phyloP scores from a whole-genome alignment of 2,329 filamentous ascomycete genomes.

The Juglanconis juglandina region DNA sequence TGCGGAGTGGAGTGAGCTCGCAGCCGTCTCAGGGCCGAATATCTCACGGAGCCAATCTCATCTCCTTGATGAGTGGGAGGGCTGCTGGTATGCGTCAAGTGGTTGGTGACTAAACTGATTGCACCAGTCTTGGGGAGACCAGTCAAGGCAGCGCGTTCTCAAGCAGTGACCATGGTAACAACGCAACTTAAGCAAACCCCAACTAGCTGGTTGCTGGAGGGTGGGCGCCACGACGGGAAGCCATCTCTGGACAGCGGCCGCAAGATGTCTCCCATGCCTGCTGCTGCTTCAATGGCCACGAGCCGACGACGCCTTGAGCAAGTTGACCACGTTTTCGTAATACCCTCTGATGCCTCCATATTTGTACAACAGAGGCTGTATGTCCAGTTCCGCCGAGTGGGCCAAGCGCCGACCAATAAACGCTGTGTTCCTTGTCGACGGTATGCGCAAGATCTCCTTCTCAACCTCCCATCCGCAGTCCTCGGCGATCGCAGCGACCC shows the following conservation, averaged over 20 bases:
- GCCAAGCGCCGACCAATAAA: slow-evolving; percentile 62
- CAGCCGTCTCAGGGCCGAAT: no score
- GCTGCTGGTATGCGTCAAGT: no score
- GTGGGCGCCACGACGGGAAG: not conserved
- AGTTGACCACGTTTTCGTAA: slow-evolving; percentile 55
- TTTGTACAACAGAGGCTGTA: slow-evolving; percentile 42
- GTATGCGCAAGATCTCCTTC: slow-evolving; percentile 83
- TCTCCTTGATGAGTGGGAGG: no score
- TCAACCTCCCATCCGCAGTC: slow-evolving; percentile 75
- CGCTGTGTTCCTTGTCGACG: slow-evolving; percentile 83
- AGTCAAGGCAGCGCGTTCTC: no score
- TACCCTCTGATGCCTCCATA: slow-evolving; percentile 58
- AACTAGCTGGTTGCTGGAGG: not conserved
- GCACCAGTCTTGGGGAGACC: no score
- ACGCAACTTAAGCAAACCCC: no score
- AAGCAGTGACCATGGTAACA: no score
- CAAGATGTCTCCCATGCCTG: not conserved
- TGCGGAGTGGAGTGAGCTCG: no score
- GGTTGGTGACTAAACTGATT: no score
- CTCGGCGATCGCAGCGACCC: slow-evolving; percentile 66
- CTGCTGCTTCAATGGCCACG: slow-evolving; percentile 34
- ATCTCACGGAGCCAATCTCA: no score
- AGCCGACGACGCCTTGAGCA: slow-evolving; percentile 49
- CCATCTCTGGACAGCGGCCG: not conserved
- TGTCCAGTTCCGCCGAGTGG: slow-evolving; percentile 31